Base-by-base conservation (phyloP, 2,329 filamentous ascomycete genomes). In the Clarireedia hainanense region DNA sequence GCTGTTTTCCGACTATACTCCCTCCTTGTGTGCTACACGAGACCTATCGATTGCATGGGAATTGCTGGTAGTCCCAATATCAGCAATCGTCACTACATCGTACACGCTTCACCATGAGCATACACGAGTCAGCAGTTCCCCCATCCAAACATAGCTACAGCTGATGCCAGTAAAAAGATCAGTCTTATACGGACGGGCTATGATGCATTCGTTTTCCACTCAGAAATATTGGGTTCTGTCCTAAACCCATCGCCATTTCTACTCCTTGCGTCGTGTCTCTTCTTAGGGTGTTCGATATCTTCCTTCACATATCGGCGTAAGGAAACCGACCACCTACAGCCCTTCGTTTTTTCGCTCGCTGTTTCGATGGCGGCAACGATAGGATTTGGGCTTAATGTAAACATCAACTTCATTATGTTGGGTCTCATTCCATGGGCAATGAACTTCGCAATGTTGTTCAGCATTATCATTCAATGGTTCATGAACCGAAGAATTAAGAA, bases 281-380 rank as follows among this genome's bases (percentile, higher is more conserved):
- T 69, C 3, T 66, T 73, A 20, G 71, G 71, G 6, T 70, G 64
- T 43, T 67, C 68, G 5, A 66, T 71, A 7, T 71, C 70, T 10
- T 71, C 70, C 0, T 73, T 71, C 54, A 59, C 64, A 2, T 69
- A 71, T 37, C 65, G 71, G 34, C 64, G 66, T 15, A 68, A 70
- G 46, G 63, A 60, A 6, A 26, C 60, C 26, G 69, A 72, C 47
- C 61, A 50, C 23, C 65, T 64, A 24, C 71, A 73, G 55, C 59
- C 64, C 9, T 56, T 65, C 14, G 61, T 72, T 7, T 71, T 71
- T 43, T 24, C 67, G 5, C 34, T 67, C 5, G 57, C 63, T 6
- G 61, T 69, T 6, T 50, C 60, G 3, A 48, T 46, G 1, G 67
- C 65, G 3, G 63, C 60, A 20, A 49, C 65, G 5, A 56, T 62